Evolutionary conservation across 164 flowering plant species (phyloP).

Genomic region (Tinospora cordifolia): DNA sequence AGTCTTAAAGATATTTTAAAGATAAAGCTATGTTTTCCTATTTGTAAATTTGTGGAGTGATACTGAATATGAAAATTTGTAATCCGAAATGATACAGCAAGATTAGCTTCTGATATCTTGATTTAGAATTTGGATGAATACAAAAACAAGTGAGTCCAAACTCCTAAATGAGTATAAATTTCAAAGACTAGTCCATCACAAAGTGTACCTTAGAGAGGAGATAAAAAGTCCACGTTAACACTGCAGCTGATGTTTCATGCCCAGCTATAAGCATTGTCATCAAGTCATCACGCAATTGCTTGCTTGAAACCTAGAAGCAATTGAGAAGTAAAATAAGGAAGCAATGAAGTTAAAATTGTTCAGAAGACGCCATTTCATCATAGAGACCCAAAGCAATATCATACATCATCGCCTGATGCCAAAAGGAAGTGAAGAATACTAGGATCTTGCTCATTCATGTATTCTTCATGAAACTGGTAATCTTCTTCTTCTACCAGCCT

Average conservation of each 20-base stretch:
- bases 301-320: slow-evolving; percentile 76
- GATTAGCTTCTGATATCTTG: no score
- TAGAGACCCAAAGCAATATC: slow-evolving; percentile 5
- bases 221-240: slow-evolving; percentile 91
- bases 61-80: no score
- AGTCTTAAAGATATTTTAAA: no score
- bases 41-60: no score
- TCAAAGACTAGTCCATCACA: not conserved
- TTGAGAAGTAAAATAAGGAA: slow-evolving; percentile 1
- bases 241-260: slow-evolving; percentile 98
- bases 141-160: no score
- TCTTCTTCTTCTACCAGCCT: slow-evolving; percentile 96
- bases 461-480: slow-evolving; percentile 81
- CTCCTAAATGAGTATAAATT: no score
- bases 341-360: not conserved
- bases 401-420: slow-evolving; percentile 98
- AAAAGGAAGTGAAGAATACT: slow-evolving; percentile 94
- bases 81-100: no score
- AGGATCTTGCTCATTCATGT: slow-evolving; percentile 93
- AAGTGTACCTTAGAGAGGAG: slow-evolving; percentile 62
- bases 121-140: not conserved
- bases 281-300: slow-evolving; percentile 97
- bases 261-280: slow-evolving; percentile 99
- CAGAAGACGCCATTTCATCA: not conserved
- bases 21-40: no score